Base-by-base conservation (phyloP, 164 flowering plant species). In the Liquidambar formosana region DNA sequence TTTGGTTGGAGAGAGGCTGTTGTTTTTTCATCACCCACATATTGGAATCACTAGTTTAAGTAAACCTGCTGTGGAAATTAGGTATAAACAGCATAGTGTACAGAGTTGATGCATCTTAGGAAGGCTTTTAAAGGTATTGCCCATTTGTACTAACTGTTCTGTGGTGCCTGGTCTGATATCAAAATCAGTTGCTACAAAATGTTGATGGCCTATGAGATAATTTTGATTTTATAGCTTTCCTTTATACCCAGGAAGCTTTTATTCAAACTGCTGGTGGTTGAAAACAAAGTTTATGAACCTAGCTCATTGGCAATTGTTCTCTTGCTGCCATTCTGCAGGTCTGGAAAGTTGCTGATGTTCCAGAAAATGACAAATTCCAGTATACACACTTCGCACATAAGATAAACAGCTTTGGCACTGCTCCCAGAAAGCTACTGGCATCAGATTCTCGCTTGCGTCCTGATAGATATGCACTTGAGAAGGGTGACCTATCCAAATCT, bases 381-480 rank as follows among this genome's bases (percentile, higher is more conserved):
- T 88, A 84, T 67, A 90, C 96, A 58, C 53, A 88, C 71, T 90
- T 90, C 74, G 92, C 93, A 12, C 96, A 88, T 70, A 90, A 88
- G 78, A 68, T 90, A 56, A 90, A 90, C 72, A 90, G 93, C 80
- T 84, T 90, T 71, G 89, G 84, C 57, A 88, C 96, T 10, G 96
- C 96, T 56, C 93, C 96, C 0, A 90, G 76, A 73, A 90, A 87
- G 78, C 63, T 88, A 45, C 77, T 90, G 78, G 86, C 93, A 77
- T 90, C 96, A 60, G 96, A 90, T 83, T 90, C 96, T 69, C 91
- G 96, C 45, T 63, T 90, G 68, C 93, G 96, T 26, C 89, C 96
- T 14, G 96, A 90, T 76, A 79, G 96, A 70, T 86, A 75, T 76
- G 92, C 93, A 27, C 90, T 90, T 67, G 96, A 90, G 78, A 83